Base-by-base conservation (phyloP, 345 rosid species). In the Salix viminalis region DNA sequence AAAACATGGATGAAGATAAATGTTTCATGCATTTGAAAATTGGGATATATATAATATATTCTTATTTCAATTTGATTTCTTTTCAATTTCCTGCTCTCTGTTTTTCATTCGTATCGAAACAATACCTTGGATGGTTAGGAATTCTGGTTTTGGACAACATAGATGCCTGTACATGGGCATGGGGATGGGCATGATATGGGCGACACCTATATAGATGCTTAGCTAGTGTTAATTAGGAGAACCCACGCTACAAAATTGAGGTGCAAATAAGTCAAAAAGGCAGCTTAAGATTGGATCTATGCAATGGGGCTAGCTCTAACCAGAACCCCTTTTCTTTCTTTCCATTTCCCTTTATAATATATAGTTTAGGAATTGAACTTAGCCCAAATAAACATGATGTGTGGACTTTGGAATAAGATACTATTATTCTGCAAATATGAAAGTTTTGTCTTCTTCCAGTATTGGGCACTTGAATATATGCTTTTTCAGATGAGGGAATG, bases 391-490 rank as follows among this genome's bases (percentile, higher is more conserved):
- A 56, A 52, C 34, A 70, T 65, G 65, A 15, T 56, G 72, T 14
- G 4, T 36, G 81, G 15, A 58, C 64, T 58, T 7, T 18, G 52
- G 70, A 79, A 79, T 71, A 76, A 15, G 50, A 19, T 70, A 28
- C 42, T 30, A 54, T 34, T 41, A 60, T 70, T 75, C 67, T 72
- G 54, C 15, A 67, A 71, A 72, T 34, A n/a, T 1, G 64, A 58
- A 73, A 67, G 72, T 56, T 72, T 32, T 81, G 80, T 76, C 76
- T 32, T 72, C 9, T 80, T 70, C 67, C 76, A 19, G 39, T n/a
- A 32, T 60, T 69, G 67, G 76, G 72, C 44, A 73, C 70, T 75
- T 85, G 79, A 70, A 75, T 56, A 70, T 61, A 76, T 80, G 77
- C 77, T 61, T 68, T 73, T 66, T 60, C 11, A 36, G 69, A 50